Conservation (phyloP, 176 grass and related monocot genomes). For the Ensete ventricosum region DNA sequence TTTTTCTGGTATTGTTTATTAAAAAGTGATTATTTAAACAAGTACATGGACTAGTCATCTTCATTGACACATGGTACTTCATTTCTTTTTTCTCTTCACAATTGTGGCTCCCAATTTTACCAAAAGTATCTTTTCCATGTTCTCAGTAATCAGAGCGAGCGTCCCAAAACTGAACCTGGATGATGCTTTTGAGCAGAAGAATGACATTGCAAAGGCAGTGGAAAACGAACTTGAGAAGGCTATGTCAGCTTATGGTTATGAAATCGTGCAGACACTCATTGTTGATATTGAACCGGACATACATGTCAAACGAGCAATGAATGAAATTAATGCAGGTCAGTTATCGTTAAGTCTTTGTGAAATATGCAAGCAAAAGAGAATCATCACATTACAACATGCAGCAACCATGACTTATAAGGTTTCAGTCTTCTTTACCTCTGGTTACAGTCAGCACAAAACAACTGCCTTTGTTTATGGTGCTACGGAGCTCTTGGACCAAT, state of each 20-base stretch:
- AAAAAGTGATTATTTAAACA: background rate
- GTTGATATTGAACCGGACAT: conserved; percentile 78
- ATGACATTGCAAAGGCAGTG: conserved; percentile 63
- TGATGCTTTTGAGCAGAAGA: conserved; percentile 74
- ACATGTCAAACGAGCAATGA: conserved; percentile 71
- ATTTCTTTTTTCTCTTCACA: conserved; percentile 1
- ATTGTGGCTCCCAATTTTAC: background rate
- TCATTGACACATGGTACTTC: background rate
- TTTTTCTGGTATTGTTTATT: background rate
- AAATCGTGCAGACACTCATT: conserved; percentile 52
- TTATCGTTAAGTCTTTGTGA: background rate
- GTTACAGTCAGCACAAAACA: too few species aligned
- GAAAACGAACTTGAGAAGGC: conserved; percentile 85
- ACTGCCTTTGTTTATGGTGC: background rate
- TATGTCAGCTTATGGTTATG: conserved; percentile 49
- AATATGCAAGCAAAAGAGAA: background rate
- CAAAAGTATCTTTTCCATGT: background rate
- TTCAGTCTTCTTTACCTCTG: background rate
- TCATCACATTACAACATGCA: too few species aligned
- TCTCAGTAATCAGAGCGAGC: conserved; percentile 65
- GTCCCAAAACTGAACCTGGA: conserved; percentile 67
- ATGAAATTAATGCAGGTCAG: conserved; percentile 79
- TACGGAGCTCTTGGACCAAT: too few species aligned
- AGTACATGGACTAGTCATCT: too few species aligned
- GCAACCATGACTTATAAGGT: background rate